These are phyloP conservation scores for Sporothrix protearum DNA, from an alignment of 2,329 filamentous ascomycete species.

Conservation along the genomic window DNA sequence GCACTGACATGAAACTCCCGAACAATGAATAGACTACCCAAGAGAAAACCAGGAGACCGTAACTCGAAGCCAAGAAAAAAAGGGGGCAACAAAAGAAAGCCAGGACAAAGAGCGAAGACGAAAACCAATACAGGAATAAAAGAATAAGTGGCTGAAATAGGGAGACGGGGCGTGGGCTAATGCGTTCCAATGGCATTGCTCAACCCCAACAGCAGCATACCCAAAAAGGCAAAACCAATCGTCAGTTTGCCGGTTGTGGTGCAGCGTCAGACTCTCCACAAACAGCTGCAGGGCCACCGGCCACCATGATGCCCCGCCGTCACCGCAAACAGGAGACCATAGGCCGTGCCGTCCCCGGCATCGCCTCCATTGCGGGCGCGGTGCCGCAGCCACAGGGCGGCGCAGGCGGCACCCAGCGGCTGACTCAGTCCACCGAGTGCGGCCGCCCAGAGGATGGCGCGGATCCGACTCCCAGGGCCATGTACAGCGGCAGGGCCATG, in stretches of 20 bases:
- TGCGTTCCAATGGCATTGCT: constrained; percentile 76
- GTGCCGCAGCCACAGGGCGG: constrained; percentile 79
- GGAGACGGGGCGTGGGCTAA: constrained; percentile 39
- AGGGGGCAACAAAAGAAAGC: neutral
- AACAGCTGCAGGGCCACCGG: constrained; percentile 88
- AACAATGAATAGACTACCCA: neutral
- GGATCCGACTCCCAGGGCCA: constrained; percentile 78
- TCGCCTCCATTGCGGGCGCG: constrained; percentile 56
- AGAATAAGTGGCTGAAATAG: neutral
- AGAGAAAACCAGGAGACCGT: neutral
- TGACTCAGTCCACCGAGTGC: constrained; percentile 83
- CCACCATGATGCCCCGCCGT: constrained; percentile 96
- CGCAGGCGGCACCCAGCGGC: constrained; percentile 78
- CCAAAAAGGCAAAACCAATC: constrained; percentile 74
- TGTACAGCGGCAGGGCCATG: constrained; percentile 86
- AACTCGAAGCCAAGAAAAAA: neutral
- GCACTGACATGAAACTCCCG: neutral
- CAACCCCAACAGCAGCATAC: constrained; percentile 82
- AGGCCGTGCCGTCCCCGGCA: constrained; percentile 58
- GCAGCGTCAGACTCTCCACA: constrained; percentile 77
- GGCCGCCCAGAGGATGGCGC: constrained; percentile 80
- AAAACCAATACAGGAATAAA: neutral
- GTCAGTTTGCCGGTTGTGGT: constrained; percentile 72
- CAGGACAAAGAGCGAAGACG: neutral
- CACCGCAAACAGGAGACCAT: constrained; percentile 79